phyloP scores from a whole-genome alignment of 768 basidiomycete genomes.

The Gautieria morchelliformis region DNA sequence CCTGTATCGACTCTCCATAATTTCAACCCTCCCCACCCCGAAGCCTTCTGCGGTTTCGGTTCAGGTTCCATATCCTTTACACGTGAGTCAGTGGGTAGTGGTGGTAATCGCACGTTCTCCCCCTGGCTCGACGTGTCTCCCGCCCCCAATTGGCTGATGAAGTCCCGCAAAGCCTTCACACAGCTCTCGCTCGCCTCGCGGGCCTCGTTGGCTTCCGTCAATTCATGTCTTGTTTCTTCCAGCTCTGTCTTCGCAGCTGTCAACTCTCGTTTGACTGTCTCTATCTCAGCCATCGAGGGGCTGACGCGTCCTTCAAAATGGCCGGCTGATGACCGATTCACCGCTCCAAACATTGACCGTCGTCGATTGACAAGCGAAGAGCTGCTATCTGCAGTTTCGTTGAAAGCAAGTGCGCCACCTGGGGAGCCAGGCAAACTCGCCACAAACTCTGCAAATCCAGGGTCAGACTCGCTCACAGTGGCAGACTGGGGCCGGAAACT shows the following conservation, averaged over 20 bases:
- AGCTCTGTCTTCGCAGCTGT: constrained; percentile 46
- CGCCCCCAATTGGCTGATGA: constrained; percentile 66
- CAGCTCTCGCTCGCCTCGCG: constrained; percentile 82
- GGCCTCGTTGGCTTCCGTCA: constrained; percentile 74
- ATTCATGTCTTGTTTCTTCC: constrained; percentile 53
- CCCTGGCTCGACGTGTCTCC: constrained; percentile 26
- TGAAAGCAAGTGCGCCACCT: not conserved
- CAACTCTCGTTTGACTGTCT: constrained; percentile 53
- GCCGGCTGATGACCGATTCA: not conserved
- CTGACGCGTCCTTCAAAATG: constrained; percentile 5
- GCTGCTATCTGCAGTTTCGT: not conserved
- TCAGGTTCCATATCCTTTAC: constrained; percentile 1
- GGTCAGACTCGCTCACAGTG: constrained; percentile 2
- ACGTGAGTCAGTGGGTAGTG: constrained; percentile 15
- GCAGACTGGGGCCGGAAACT: constrained; percentile 54
- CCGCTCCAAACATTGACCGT: not conserved
- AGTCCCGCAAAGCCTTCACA: constrained; percentile 72
- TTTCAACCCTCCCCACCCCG: constrained; percentile 59
- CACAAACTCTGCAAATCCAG: constrained; percentile 6
- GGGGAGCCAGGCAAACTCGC: constrained; percentile 3
- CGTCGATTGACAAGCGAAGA: not conserved
- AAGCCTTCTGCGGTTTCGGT: constrained; percentile 16
- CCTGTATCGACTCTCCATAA: constrained; percentile 45
- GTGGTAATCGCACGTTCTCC: constrained; percentile 14
- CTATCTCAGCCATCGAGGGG: constrained; percentile 33